A percentile compares a stretch with the other conserved stretches of the same genome.
Conservation (phyloP, 352 stramenopile species). For the Globisporangium spinosum region DNA sequence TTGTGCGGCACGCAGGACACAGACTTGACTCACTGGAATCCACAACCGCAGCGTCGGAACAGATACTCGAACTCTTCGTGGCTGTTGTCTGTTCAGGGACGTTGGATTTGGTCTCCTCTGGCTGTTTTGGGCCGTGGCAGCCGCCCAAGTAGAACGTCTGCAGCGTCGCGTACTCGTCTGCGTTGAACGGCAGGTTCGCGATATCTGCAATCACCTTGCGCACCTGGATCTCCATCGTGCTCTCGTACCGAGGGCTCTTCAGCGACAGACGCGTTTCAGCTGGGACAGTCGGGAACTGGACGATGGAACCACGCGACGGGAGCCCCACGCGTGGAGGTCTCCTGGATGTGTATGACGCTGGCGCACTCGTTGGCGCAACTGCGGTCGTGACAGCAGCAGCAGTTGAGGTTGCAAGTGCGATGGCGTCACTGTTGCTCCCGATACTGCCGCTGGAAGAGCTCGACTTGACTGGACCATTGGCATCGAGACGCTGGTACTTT, state of each 20-base stretch:
- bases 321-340: slow-evolving; percentile 37
- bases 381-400: slow-evolving; percentile 13
- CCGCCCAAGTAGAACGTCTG: slow-evolving; percentile 60
- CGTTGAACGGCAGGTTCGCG: slow-evolving; percentile 56
- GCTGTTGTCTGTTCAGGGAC: background rate
- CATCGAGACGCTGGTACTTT: slow-evolving; percentile 50
- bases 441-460: slow-evolving; percentile 46
- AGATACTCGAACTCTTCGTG: background rate
- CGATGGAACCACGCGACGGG: slow-evolving; percentile 38
- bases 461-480: slow-evolving; percentile 33
- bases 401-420: slow-evolving; percentile 23
- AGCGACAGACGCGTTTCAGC: slow-evolving; percentile 50
- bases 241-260: slow-evolving; percentile 70
- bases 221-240: slow-evolving; percentile 67
- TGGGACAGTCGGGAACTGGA: slow-evolving; percentile 26
- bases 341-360: slow-evolving; percentile 3
- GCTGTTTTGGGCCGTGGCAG: slow-evolving; percentile 35
- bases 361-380: slow-evolving; percentile 9
- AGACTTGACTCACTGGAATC: slow-evolving; percentile 26
- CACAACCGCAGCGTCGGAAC: slow-evolving; percentile 23
- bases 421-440: slow-evolving; percentile 34
- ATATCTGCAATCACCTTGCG: slow-evolving; percentile 67
- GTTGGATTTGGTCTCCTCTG: background rate
- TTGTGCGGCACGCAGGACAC: slow-evolving; percentile 40
- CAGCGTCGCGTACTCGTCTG: slow-evolving; percentile 57